These are phyloP conservation scores for Sonneratia caseolaris DNA, from an alignment of 345 rosid genomes.

Conservation along the genomic window DNA sequence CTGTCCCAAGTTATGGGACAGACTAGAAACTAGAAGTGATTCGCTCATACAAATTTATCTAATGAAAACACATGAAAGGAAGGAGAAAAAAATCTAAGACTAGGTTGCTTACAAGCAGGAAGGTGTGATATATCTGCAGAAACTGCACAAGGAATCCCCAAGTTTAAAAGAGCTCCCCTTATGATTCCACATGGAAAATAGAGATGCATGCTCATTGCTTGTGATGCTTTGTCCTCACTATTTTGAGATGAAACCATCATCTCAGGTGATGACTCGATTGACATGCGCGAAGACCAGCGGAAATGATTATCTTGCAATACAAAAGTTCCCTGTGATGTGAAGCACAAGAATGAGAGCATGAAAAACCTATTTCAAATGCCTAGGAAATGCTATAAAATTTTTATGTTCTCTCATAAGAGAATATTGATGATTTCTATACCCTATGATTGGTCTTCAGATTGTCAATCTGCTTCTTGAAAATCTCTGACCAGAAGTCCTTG, in stretches of 20 bases:
- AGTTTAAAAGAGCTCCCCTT: conserved; percentile 89
- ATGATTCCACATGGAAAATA: conserved; percentile 97
- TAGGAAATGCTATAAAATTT: background rate
- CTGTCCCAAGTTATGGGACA: background rate
- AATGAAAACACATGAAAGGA: background rate
- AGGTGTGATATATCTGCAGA: conserved; percentile 93
- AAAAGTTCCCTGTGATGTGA: conserved; percentile 74
- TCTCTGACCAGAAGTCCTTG: conserved; percentile 97
- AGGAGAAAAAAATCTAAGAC: background rate
- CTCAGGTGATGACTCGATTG: conserved; percentile 50
- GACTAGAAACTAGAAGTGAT: background rate
- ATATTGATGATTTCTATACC: conserved; percentile 24
- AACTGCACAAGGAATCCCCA: conserved; percentile 96
- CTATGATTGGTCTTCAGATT: conserved; percentile 93
- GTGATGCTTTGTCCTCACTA: conserved; percentile 57
- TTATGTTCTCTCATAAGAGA: background rate
- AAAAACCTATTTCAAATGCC: background rate
- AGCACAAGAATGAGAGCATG: background rate
- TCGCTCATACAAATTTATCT: background rate
- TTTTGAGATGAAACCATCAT: conserved; percentile 34
- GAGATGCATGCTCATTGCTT: conserved; percentile 74
- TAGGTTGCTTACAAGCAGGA: conserved; percentile 70
- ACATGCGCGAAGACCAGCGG: conserved; percentile 78
- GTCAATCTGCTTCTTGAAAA: conserved; percentile 97
- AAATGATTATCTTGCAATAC: conserved; percentile 94